Evolutionary conservation across 2,329 filamentous ascomycete species (phyloP), one percentile per base, ranked within the genome.

Genomic region (Pyrenophora teres): DNA sequence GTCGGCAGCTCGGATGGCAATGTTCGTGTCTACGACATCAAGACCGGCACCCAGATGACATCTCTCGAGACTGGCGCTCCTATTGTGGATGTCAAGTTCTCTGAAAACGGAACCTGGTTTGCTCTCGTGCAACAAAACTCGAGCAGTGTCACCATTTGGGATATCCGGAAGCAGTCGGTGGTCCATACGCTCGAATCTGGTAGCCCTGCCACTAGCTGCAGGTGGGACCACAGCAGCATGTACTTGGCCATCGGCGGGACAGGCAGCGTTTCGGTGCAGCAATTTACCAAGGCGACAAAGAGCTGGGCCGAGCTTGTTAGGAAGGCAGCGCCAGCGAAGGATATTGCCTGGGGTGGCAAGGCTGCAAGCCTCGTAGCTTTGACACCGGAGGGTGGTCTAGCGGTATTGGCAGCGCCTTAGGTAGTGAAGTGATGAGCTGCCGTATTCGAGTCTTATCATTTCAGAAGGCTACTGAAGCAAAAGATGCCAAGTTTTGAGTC

Each of bases 21-120:
- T 51, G 88, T 99, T 72, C 90, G 92, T 72, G 83, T 99, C 46
- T 97, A 89, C 76, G 89, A 96, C 74, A 87, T 92, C 62, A 92
- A 89, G 74, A 89, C 84, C 0, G 88, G 92, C 32, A 83, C 87
- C 54, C 82, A 86, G 60, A 90, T 90, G 23, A 90, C 90, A 23
- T 86, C 84, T 48, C 96, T 95, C 73, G 78, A 80, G 6, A 74
- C 80, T 54, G 70, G 74, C 19, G 85, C 86, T 0, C 86, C 92
- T 0, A 82, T 97, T 3, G 85, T 89, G 64, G 84, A 86, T 9
- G 77, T 99, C 35, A 81, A 83, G 52, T 99, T 99, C 76, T 97
- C 92, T 0, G 94, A 99, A 74, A 99, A 99, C 64, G 94, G 94
- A 19, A 96, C 90, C 65, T 97, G 92, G 90, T 87, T 99, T 59